Evolutionary conservation across 371 early-diverging fungal genomes (phyloP), one percentile per base, ranked within the genome.

Genomic region (Mucor saturninus): DNA sequence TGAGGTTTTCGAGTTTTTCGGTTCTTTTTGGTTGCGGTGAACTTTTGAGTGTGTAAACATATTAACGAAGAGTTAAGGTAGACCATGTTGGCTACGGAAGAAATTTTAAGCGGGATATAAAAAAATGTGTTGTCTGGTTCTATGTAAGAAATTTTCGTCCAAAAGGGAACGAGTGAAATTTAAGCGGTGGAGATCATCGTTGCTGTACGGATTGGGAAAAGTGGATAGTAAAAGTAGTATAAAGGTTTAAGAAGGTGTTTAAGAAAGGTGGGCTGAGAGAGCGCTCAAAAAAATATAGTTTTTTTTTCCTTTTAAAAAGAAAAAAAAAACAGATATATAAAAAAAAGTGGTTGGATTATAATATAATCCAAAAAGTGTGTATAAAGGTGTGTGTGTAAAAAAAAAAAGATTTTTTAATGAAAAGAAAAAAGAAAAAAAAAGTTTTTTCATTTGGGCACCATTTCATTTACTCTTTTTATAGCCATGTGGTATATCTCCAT

Each of bases 181-280:
- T 71, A 71, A 67, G 72, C 72, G 32, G 67, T 71, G 72, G 55
- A 67, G 54, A 64, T 60, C 67, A 67, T 67, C 39, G 56, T 62
- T 14, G 46, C 31, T 51, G 38, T 45, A 59, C 43, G 56, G 54
- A 45, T 37, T 3, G 50, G 38, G 43, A 15, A 58, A 49, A 32
- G 40, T 37, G 35, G 61, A 6, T 39, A 51, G 1, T 35, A 32
- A 38, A 35, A 37, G 43, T n/a, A 52, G 38, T 50, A 46, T 10
- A 54, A 42, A 53, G 49, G 51, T 53, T 55, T 21, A 54, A 54
- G 32, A 62, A 62, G 40, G 9, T 51, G n/a, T 31, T n/a, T 26
- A 8, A 28, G 13, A 50, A 56, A 9, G 26, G 28, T 13, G 7
- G 31, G 11, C 13, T 35, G 48, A 30, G 15, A 31, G 46, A 29